phyloP scores from a whole-genome alignment of 2,329 filamentous ascomycete species.

The Metarhizium album region DNA sequence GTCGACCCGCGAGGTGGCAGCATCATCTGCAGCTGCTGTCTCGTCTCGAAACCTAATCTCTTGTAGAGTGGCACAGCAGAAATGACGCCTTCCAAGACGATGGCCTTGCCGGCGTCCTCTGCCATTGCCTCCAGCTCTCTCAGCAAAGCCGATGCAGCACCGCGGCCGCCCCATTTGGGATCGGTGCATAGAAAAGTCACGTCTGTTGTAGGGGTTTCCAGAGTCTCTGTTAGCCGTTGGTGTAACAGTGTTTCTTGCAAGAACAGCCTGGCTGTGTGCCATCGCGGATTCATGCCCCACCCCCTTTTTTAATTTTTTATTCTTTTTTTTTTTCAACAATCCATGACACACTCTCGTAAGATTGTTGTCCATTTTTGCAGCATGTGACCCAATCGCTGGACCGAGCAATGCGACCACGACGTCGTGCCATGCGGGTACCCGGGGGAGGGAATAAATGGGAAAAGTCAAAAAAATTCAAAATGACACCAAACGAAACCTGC shows the following conservation, averaged over 20 bases:
- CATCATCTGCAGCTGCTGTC: slow-evolving; percentile 23
- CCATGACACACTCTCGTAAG: slow-evolving; percentile 1
- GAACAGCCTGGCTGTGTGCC: neutral
- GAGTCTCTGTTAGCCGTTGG: neutral
- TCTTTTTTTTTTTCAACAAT: neutral
- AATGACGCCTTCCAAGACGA: slow-evolving; percentile 29
- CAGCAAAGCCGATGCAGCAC: slow-evolving; percentile 24
- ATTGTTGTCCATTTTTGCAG: neutral
- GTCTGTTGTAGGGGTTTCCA: slow-evolving; percentile 11
- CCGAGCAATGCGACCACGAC: neutral
- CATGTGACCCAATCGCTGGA: neutral
- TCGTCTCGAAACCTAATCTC: slow-evolving; percentile 23
- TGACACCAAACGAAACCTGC: neutral
- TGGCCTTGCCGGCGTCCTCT: slow-evolving; percentile 18
- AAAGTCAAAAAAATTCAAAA: neutral
- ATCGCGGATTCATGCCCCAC: no score
- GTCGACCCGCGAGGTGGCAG: slow-evolving; percentile 20
- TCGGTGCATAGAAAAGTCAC: slow-evolving; percentile 29
- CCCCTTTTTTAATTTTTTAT: no score
- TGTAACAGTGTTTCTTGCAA: slow-evolving; percentile 9
- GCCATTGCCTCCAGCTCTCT: slow-evolving; percentile 23
- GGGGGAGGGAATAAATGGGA: neutral
- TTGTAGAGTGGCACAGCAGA: slow-evolving; percentile 27
- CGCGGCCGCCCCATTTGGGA: slow-evolving; percentile 22
- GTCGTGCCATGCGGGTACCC: neutral